phyloP scores from a whole-genome alignment of 495 filamentous ascomycete genomes.

The Parmelia sp. region DNA sequence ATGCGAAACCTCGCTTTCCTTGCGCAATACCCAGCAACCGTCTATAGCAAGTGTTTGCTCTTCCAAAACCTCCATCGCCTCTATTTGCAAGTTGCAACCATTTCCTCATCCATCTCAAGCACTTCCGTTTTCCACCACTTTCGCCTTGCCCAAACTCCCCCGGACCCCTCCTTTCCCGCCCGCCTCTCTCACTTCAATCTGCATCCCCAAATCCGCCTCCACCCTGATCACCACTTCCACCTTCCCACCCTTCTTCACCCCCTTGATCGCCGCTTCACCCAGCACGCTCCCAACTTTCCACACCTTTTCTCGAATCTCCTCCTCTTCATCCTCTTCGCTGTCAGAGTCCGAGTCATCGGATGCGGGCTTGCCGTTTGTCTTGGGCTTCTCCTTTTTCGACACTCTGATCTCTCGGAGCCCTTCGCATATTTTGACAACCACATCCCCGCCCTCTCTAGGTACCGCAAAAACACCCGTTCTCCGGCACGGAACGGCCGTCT shows the following conservation, averaged over 20 bases:
- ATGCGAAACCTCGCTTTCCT: background rate
- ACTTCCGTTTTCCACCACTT: constrained; percentile 36
- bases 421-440: constrained; percentile 80
- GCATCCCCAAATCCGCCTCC: constrained; percentile 65
- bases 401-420: constrained; percentile 84
- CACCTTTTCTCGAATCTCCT: constrained; percentile 82
- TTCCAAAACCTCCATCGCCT: background rate
- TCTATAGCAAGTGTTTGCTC: background rate
- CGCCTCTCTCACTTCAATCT: constrained; percentile 75
- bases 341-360: constrained; percentile 57
- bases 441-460: constrained; percentile 73
- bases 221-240: constrained; percentile 91
- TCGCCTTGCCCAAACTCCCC: constrained; percentile 53
- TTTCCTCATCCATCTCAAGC: constrained; percentile 23
- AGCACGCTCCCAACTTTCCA: constrained; percentile 82
- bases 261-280: constrained; percentile 77
- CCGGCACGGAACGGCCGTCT: constrained; percentile 86
- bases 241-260: constrained; percentile 79
- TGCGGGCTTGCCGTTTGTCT: constrained; percentile 43
- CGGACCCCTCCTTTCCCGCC: constrained; percentile 80
- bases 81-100: too few species aligned
- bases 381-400: constrained; percentile 70
- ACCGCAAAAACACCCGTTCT: constrained; percentile 68
- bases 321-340: constrained; percentile 64
- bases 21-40: background rate